A percentile compares a stretch with the other conserved stretches of the same genome.
Conservation (phyloP, 495 filamentous ascomycete species). For the Aspergillus kassunensis region DNA sequence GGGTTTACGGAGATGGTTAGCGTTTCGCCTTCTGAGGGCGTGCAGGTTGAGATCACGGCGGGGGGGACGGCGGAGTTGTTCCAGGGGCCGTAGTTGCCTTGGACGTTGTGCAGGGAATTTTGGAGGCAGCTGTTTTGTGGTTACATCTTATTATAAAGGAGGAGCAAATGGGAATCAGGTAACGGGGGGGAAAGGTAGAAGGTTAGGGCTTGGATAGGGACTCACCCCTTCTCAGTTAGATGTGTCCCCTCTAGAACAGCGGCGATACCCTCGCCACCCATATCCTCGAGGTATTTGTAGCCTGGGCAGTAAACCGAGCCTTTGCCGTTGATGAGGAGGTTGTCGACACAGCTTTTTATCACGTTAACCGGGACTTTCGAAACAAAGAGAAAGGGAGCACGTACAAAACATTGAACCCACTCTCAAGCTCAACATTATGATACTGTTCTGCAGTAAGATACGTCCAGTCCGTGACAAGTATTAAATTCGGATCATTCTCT, state of each 20-base stretch:
- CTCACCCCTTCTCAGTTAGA: conserved; percentile 51
- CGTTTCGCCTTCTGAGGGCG: conserved; percentile 24
- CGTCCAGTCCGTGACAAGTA: conserved; percentile 50
- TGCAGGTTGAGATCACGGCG: conserved; percentile 35
- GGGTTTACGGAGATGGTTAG: conserved; percentile 36
- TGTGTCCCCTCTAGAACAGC: conserved; percentile 27
- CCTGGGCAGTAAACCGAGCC: conserved; percentile 48
- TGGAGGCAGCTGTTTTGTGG: conserved; percentile 3
- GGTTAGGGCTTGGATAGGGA: neutral
- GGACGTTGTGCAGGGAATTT: conserved; percentile 7
- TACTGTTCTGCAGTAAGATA: conserved; percentile 46
- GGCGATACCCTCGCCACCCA: conserved; percentile 23
- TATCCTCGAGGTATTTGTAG: conserved; percentile 31
- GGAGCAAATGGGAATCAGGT: too few relatives aligned
- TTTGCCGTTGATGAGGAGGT: conserved; percentile 50
- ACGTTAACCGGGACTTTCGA: too few relatives aligned
- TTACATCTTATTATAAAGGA: too few relatives aligned
- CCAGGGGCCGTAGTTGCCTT: conserved; percentile 6
- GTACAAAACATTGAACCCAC: conserved; percentile 37
- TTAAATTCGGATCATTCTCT: conserved; percentile 29
- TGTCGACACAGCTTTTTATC: conserved; percentile 37
- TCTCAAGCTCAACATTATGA: conserved; percentile 32
- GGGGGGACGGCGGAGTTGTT: conserved; percentile 30
- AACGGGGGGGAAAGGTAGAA: too few relatives aligned
- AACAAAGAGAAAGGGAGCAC: neutral